These are phyloP conservation scores for Stephanodiscus minutulus DNA, from an alignment of 108 stramenopile species.

Conservation along the genomic window DNA sequence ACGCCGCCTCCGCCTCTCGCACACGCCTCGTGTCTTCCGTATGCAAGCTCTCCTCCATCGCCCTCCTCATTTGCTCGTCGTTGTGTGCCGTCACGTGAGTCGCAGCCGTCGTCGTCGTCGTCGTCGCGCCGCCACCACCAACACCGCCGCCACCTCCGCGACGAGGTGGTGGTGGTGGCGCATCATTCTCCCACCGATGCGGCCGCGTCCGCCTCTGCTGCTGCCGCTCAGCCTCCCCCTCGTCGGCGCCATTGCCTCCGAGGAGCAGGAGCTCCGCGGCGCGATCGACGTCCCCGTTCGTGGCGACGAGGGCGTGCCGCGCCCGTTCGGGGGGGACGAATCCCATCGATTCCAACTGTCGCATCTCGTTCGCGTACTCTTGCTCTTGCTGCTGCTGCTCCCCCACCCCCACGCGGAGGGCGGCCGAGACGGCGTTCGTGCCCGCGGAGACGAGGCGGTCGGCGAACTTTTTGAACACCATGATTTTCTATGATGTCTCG, in stretches of 20 bases:
- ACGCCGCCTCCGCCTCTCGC: constrained; percentile 21
- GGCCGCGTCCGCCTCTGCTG: constrained; percentile 5
- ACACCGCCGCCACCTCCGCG: not conserved
- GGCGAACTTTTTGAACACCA: constrained; percentile 56
- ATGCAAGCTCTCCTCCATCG: constrained; percentile 47
- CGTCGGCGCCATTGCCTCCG: constrained; percentile 10
- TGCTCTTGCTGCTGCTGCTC: not conserved
- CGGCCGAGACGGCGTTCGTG: constrained; percentile 28
- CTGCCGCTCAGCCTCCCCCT: not conserved
- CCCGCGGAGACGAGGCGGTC: constrained; percentile 51
- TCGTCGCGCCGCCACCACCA: constrained; percentile 7
- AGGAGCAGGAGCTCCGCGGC: constrained; percentile 69
- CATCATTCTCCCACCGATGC: too few species aligned
- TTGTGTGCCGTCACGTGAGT: constrained; percentile 42
- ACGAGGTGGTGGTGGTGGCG: not conserved
- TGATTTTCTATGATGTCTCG: not conserved
- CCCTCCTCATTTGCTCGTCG: constrained; percentile 45
- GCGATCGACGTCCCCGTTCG: constrained; percentile 65
- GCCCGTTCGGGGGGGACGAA: constrained; percentile 63
- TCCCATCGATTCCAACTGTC: constrained; percentile 67
- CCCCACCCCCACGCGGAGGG: not conserved
- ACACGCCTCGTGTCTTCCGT: constrained; percentile 24
- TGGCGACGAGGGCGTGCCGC: constrained; percentile 58
- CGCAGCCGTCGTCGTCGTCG: too few species aligned
- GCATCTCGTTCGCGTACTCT: constrained; percentile 37